These are phyloP conservation scores for Poronia punctata DNA, from an alignment of 495 filamentous ascomycete species.

Conservation along the genomic window DNA sequence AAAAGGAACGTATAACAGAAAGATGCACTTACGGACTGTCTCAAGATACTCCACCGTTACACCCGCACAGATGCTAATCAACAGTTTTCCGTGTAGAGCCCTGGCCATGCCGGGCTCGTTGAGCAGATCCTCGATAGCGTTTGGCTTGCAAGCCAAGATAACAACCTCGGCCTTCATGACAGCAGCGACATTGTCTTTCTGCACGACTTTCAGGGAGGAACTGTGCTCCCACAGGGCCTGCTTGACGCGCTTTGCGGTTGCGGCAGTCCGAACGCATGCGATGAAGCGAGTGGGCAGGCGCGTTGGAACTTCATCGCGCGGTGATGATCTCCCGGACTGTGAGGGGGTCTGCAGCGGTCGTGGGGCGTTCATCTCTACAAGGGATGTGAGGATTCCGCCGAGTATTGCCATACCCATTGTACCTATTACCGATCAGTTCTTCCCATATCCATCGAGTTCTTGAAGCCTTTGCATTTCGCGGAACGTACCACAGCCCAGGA, in stretches of 20 bases:
- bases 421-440: constrained; percentile 35
- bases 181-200: constrained; percentile 52
- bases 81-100: constrained; percentile 67
- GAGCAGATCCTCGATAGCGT: constrained; percentile 61
- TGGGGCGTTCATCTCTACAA: constrained; percentile 39
- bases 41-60: constrained; percentile 60
- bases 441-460: no score
- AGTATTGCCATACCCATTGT: constrained; percentile 83
- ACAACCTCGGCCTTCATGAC: constrained; percentile 56
- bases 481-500: constrained; percentile 64
- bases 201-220: constrained; percentile 36
- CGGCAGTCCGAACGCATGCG: constrained; percentile 60
- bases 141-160: constrained; percentile 71
- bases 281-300: constrained; percentile 66
- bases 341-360: constrained; percentile 29
- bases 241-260: constrained; percentile 57
- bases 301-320: constrained; percentile 41
- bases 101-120: constrained; percentile 56
- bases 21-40: no score
- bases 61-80: constrained; percentile 83
- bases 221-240: constrained; percentile 47
- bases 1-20: no score
- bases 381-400: constrained; percentile 66
- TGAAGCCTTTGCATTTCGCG: no score
- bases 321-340: constrained; percentile 42